Base-by-base conservation (phyloP, 371 early-diverging fungal genomes). In the Entomophthora muscae region DNA sequence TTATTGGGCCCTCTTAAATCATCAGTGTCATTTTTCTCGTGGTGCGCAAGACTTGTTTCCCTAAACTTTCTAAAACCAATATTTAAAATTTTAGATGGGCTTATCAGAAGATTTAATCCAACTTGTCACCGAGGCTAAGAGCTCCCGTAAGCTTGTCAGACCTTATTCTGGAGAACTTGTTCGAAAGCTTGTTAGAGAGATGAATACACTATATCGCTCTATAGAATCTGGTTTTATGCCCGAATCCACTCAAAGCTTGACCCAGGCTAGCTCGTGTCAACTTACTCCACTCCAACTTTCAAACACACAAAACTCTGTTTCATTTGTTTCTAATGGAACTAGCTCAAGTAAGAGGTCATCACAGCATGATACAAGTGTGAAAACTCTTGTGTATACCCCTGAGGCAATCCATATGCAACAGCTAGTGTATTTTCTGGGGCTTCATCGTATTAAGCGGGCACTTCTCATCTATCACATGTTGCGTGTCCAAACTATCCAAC, bases 401-500 rank as follows among this genome's bases (percentile, higher is more conserved):
- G 42, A 42, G 17, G 5, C 42, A 5, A 42, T 42, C 17, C 42
- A 42, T 17, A 42, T 42, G 42, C 42, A 42, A 42, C 42, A 42
- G 17, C 17, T 42, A 42, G 42, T 42, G 42, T 42, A 42, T 42
- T 42, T 42, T n/a, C 17, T 42, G n/a, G 61, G 33, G 2, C 12
- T 30, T 33, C 21, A 26, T 24, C 31, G 61, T 31, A 61, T 61
- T 26, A 30, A 33, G 17, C 13, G 61, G 21, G 61, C 61, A 13
- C 21, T 61, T 2, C 31, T 33, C 5, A 61, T 61, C 42, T 61
- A 61, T 30, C 61, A 61, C 26, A 61, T 26, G 24, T 28, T n/a
- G 31, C 12, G 61, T 3, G 31, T 61, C n/a, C 31, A 30, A 51
- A 61, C 61, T 61, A 21, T 61, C 12, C 31, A 33, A 33, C 12